Percentiles rank a stretch among this genome's conserved stretches.
Conservation (phyloP, 441 rosid genomes). For the Brassica hybrid region DNA sequence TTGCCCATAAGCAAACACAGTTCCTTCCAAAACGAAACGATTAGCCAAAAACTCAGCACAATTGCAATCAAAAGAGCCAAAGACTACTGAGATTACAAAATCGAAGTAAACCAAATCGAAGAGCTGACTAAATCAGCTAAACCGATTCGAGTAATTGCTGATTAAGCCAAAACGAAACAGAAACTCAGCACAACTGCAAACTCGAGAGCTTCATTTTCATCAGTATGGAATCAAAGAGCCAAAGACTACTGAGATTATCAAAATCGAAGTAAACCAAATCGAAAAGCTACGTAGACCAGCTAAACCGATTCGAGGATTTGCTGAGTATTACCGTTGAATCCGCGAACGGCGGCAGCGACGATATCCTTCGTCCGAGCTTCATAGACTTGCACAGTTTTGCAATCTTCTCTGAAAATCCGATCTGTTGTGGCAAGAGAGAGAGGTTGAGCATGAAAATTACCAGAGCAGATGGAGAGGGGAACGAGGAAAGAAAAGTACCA, state of each 20-base stretch:
- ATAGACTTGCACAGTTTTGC: slow-evolving; percentile 72
- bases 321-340: slow-evolving; percentile 71
- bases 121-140: not conserved
- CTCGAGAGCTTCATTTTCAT: not conserved
- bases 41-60: not conserved
- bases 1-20: too few species aligned
- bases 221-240: slow-evolving; percentile 12
- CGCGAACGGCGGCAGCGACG: slow-evolving; percentile 83
- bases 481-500: slow-evolving; percentile 46
- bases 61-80: not conserved
- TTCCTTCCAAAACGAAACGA: too few species aligned
- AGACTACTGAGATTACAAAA: slow-evolving; percentile 4
- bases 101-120: not conserved
- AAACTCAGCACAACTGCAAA: not conserved
- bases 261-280: slow-evolving; percentile 11
- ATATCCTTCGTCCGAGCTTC: slow-evolving; percentile 75
- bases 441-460: not conserved
- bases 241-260: not conserved
- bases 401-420: slow-evolving; percentile 66
- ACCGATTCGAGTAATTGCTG: not conserved
- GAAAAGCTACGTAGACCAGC: not conserved
- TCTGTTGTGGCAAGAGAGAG: slow-evolving; percentile 45
- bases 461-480: not conserved
- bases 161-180: not conserved
- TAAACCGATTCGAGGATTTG: not conserved